Percentiles rank a stretch among this genome's conserved stretches.
phyloP scores from a whole-genome alignment of 2,329 filamentous ascomycete species.

The Lizonia empirigonia region DNA sequence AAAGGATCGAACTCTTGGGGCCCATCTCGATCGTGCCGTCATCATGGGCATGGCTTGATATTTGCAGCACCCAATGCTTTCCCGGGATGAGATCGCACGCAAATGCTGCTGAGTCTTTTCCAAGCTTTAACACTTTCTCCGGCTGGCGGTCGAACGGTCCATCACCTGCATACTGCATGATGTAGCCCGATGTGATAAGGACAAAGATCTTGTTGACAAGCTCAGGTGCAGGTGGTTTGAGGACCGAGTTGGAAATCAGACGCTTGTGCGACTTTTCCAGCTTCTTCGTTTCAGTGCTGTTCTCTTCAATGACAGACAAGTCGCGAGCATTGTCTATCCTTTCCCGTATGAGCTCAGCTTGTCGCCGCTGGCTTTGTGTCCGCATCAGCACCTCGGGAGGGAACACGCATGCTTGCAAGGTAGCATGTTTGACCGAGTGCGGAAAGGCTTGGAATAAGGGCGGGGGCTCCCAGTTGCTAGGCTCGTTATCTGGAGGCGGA shows the following conservation, averaged over 20 bases:
- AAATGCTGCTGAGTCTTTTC: slow-evolving; percentile 78
- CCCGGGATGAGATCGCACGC: slow-evolving; percentile 81
- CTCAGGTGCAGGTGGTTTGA: slow-evolving; percentile 61
- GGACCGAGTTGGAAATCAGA: slow-evolving; percentile 45
- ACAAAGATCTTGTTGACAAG: slow-evolving; percentile 76
- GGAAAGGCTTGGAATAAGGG: slow-evolving; percentile 87
- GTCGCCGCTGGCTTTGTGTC: slow-evolving; percentile 59
- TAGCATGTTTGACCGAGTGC: slow-evolving; percentile 77
- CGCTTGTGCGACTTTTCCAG: slow-evolving; percentile 52
- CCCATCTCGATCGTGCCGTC: slow-evolving; percentile 56
- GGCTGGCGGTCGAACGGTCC: slow-evolving; percentile 73
- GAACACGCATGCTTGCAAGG: slow-evolving; percentile 69
- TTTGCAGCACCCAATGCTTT: slow-evolving; percentile 78
- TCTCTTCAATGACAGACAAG: slow-evolving; percentile 37
- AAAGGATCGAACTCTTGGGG: slow-evolving; percentile 65
- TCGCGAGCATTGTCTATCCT: slow-evolving; percentile 46
- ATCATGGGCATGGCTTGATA: slow-evolving; percentile 68
- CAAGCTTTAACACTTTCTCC: slow-evolving; percentile 74
- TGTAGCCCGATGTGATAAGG: slow-evolving; percentile 70
- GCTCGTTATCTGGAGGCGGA: slow-evolving; percentile 24
- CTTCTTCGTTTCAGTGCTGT: slow-evolving; percentile 37
- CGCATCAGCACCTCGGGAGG: slow-evolving; percentile 73
- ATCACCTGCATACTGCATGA: slow-evolving; percentile 75
- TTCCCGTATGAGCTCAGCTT: slow-evolving; percentile 50
- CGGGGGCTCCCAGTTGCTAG: slow-evolving; percentile 59